Base-by-base conservation (phyloP, 371 early-diverging fungal genomes). In the Mucor circinelloides region DNA sequence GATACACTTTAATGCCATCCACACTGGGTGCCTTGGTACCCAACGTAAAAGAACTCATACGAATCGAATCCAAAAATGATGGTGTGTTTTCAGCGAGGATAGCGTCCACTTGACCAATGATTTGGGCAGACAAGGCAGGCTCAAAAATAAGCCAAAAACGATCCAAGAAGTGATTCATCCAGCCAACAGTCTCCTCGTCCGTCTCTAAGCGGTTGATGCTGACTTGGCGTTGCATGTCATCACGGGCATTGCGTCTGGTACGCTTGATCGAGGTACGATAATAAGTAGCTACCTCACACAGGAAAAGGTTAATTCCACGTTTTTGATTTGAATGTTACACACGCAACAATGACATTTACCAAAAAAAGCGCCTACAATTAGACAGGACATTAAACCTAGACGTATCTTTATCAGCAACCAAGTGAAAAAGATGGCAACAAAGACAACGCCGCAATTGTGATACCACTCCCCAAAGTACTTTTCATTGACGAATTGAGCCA, bases 101-200 rank as follows among this genome's bases (percentile, higher is more conserved):
- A 36, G 78, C 76, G 79, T 94, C 90, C 46, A 90, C 91, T 23
- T 80, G 82, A n/a, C 84, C 87, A 42, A 91, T 87, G 30, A 96
- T 79, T 19, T 87, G 84, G 30, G 87, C 87, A 52, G 94, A 92
- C 36, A 98, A 80, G 2, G 80, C 85, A 6, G 98, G 95, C 84
- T 99, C 99, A 61, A 90, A 92, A 65, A 94, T 94, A 32, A 92
- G 78, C 99, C 99, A 99, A 74, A 97, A 94, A 27, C 80, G 77
- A 61, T 75, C 79, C 65, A 96, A 70, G 73, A 98, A 93, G 74
- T 89, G 88, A 78, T 99, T 99, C 67, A 99, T 79, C 99, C 99
- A 99, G 52, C 95, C 96, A 2, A 92, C 95, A 36, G 94, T 88
- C 80, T 99, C 99, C n/a, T 71, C 56, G 44, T 84, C 82, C 2